Base-by-base conservation (phyloP, 2,329 filamentous ascomycete species). In the Colletotrichum sp. region DNA sequence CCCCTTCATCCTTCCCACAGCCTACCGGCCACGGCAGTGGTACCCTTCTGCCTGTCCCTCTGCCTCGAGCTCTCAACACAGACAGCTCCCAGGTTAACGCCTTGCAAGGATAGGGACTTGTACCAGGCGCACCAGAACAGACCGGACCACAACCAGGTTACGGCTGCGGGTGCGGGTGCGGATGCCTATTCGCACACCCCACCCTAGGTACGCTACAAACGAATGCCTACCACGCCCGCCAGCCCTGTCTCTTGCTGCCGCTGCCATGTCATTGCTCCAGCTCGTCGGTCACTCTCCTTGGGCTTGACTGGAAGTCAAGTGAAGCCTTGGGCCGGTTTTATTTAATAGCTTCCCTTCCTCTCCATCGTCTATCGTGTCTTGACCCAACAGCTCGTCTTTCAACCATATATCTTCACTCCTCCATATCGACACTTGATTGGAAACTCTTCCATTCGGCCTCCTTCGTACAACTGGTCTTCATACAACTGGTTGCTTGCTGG, bases 281-380 rank as follows among this genome's bases (percentile, higher is more conserved):
- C 73, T 64, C 60, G 70, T 59, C 59, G 73, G 73, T 68, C 55
- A 16, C 63, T 34, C 44, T 62, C 21, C 57, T 71, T 64, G 64
- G 73, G 57, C 70, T 69, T 57, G 30, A 64, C 44, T 49, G 44
- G 10, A 70, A 63, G 32, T 57, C 44, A 28, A 68, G 16, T 36
- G 63, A 68, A 70, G 74, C 71, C 75, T 71, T 71, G 71, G 44
- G 71, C 18, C 18, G 28, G 65, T 66, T 63, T 71, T 75, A 77
- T 77, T 75, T 77, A 77, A 77, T 65, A 71, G 64, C 75, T 77
- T 76, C 70, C 64, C 24, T 15, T 59, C 62, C 69, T 71, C 59
- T 52, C 60, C 59, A 65, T 66, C 52, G 26, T 72, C 34, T 57
- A 32, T 32, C 44, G 13, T 68, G 30, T 30, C 64, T 65, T n/a